Conservation (phyloP, 2,329 filamentous ascomycete species). For the Clonostachys rosea region DNA sequence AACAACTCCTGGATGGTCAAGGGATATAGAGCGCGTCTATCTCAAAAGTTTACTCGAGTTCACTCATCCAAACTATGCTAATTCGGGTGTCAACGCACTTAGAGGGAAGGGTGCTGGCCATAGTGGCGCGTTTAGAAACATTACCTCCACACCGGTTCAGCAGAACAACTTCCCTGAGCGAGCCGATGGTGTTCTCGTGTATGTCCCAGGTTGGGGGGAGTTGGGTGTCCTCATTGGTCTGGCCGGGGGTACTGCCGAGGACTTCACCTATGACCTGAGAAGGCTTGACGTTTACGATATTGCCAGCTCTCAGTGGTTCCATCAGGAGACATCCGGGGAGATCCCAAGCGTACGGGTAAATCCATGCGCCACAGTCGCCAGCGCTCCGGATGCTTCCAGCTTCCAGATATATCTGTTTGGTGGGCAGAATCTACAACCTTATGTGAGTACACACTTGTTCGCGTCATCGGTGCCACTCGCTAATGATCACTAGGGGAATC, state of each 20-base stretch:
- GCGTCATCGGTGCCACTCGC: not conserved
- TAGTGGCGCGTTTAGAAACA: constrained; percentile 66
- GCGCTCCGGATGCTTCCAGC: constrained; percentile 65
- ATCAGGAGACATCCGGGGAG: constrained; percentile 48
- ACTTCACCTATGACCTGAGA: constrained; percentile 53
- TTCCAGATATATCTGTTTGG: constrained; percentile 78
- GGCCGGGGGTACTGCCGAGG: constrained; percentile 65
- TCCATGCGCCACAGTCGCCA: constrained; percentile 58
- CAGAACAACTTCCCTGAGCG: constrained; percentile 64
- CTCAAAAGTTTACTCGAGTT: constrained; percentile 72
- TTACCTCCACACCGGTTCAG: constrained; percentile 68
- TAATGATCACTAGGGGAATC: constrained; percentile 25
- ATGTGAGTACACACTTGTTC: constrained; percentile 25
- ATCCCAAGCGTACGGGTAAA: constrained; percentile 47
- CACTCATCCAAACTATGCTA: constrained; percentile 66
- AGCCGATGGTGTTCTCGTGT: constrained; percentile 69
- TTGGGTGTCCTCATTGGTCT: constrained; percentile 68
- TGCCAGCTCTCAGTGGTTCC: constrained; percentile 54
- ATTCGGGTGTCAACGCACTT: constrained; percentile 56
- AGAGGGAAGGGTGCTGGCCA: constrained; percentile 50
- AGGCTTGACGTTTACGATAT: constrained; percentile 67
- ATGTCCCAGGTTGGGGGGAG: constrained; percentile 69
- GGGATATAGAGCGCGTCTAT: constrained; percentile 58
- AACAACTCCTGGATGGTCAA: constrained; percentile 63
- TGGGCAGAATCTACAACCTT: constrained; percentile 67